Base-by-base conservation (phyloP, 164 flowering plant genomes). In the Dillenia suffruticosa region DNA sequence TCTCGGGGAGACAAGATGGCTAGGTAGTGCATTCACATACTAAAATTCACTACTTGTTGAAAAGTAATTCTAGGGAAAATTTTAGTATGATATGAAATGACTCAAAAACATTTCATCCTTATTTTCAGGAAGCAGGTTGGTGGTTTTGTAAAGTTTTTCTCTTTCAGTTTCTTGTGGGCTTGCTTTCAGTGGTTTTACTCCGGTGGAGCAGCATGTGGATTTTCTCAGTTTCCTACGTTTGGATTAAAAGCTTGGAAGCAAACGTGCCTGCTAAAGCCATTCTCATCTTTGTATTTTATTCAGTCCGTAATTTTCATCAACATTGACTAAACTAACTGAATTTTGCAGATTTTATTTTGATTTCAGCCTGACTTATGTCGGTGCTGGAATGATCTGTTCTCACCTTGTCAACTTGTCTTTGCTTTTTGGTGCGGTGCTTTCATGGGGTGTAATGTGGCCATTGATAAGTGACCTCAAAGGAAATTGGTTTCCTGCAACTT, bases 381-480 rank as follows among this genome's bases (percentile, higher is more conserved):
- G 95, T 59, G 95, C 95, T 0, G 96, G 98, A 63, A 90, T 90
- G 98, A 88, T 90, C 10, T 86, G 85, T 68, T 77, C 97, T 22
- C 91, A 89, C 65, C 72, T 89, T 10, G 94, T 85, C 63, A 93
- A 90, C 71, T 72, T 87, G 54, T 93, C 97, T 10, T 63, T 90
- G 78, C 94, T 93, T 59, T 62, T 89, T 17, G 98, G 98, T 1
- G 94, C 96, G 2, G 84, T 89, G 61, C 75, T 93, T n/a, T 93
- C 97, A 43, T 91, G 90, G 89, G 97, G 96, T 15, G 15, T 90
- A 10, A 89, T 94, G 97, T 94, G 98, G 98, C 97, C 98, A 14
- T 64, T 94, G 40, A 86, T 94, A 12, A 57, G 59, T 13, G 74
- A 72, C 1, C 79, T 58, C 2, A 86, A 92, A 70, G 97, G 93